A percentile compares a stretch with the other conserved stretches of the same genome.
Conservation (phyloP, 148 eudicot genomes). For the Chenopodium berlandieri region DNA sequence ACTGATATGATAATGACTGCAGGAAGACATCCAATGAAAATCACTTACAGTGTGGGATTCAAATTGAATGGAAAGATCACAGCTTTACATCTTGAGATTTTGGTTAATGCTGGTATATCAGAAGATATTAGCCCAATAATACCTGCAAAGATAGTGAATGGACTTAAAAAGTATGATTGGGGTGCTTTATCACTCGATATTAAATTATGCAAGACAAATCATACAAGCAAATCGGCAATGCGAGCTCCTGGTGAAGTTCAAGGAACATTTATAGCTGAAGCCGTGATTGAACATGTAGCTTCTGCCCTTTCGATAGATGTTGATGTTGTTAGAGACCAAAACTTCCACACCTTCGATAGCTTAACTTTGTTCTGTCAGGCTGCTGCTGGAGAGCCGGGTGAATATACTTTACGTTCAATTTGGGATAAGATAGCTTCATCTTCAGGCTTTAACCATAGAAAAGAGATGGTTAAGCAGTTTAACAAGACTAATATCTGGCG, state of each 20-base stretch:
- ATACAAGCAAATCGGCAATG: conserved; percentile 72
- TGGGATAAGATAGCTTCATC: conserved; percentile 62
- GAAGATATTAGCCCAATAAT: conserved; percentile 60
- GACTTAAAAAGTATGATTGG: conserved; percentile 77
- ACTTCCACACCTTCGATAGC: conserved; percentile 66
- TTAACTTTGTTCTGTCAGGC: conserved; percentile 47
- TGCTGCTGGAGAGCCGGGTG: conserved; percentile 49
- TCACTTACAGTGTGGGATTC: conserved; percentile 78
- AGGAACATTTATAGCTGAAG: conserved; percentile 79
- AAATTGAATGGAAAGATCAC: conserved; percentile 84
- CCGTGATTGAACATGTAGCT: conserved; percentile 81
- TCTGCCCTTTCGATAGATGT: conserved; percentile 56
- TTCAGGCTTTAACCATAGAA: conserved; percentile 46
- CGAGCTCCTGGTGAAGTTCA: conserved; percentile 87
- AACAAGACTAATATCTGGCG: conserved; percentile 54
- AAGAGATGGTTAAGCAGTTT: conserved; percentile 37
- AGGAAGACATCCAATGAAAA: conserved; percentile 96
- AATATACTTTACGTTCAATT: conserved; percentile 73
- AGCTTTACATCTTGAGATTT: conserved; percentile 64
- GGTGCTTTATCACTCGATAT: conserved; percentile 79
- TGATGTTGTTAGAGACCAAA: conserved; percentile 57
- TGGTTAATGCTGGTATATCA: conserved; percentile 57
- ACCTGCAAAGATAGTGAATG: conserved; percentile 42
- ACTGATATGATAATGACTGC: conserved; percentile 94
- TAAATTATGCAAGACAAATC: conserved; percentile 86